phyloP scores from a whole-genome alignment of 768 basidiomycete genomes.

The Tricholoma hemisulphureum region DNA sequence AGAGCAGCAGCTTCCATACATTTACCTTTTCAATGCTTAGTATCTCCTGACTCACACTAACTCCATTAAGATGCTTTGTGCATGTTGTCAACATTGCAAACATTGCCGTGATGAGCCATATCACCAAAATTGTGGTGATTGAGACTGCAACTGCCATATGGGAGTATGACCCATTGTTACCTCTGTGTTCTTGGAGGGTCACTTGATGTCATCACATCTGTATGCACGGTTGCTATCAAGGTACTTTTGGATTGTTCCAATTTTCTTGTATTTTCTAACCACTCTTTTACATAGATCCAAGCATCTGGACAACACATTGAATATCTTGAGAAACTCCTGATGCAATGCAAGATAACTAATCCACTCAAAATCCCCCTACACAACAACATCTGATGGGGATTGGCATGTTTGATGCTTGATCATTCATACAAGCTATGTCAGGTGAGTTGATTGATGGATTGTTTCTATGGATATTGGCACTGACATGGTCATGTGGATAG shows the following conservation, averaged over 20 bases:
- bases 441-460: not conserved
- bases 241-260: too few relatives aligned
- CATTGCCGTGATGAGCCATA: slow-evolving; percentile 26
- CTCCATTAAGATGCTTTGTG: slow-evolving; percentile 22
- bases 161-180: slow-evolving; percentile 34
- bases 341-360: slow-evolving; percentile 8
- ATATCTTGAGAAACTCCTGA: slow-evolving; percentile 21
- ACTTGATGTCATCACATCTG: too few relatives aligned
- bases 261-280: too few relatives aligned
- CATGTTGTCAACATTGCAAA: slow-evolving; percentile 18
- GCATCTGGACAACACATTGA: slow-evolving; percentile 21
- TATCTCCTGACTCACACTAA: not conserved
- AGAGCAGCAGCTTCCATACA: slow-evolving; percentile 19
- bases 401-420: not conserved
- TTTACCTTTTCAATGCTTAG: slow-evolving; percentile 5
- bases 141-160: slow-evolving; percentile 29
- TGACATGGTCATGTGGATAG: slow-evolving; percentile 4
- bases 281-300: slow-evolving; percentile 17
- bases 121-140: slow-evolving; percentile 24
- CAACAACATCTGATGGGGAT: slow-evolving; percentile 5
- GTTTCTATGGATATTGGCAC: not conserved
- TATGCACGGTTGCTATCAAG: too few relatives aligned
- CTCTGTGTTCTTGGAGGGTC: too few relatives aligned
- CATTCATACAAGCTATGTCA: not conserved
- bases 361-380: slow-evolving; percentile 25